Evolutionary conservation across 2,329 filamentous ascomycete genomes (phyloP), one percentile per base, ranked within the genome.

Genomic region (Fonsecaea pugnacius): DNA sequence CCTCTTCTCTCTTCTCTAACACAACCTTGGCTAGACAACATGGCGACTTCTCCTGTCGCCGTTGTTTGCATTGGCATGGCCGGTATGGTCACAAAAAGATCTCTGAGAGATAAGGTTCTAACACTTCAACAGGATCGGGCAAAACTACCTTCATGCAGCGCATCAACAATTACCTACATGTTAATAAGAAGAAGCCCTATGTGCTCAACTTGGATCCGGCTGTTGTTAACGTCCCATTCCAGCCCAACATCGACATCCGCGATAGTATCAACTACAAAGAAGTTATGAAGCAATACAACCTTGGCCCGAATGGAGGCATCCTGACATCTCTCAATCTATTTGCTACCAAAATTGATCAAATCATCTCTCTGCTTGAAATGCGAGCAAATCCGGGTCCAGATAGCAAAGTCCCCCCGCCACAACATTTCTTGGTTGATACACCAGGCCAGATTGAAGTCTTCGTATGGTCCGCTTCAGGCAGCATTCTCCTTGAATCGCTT

Each of bases 91-190:
- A 62, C 51, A 18, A 35, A 4, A 24, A 21, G 18, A 27, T 30
- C 14, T 33, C 43, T 57, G 14, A 35, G 57, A 54, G 35, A 53
- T 33, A 40, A 66, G 9, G 9, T 35, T 53, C 65, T 55, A 51
- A 67, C 62, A 43, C 36, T 2, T 63, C 6, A 43, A 33, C 70
- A 91, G 89, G 95, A 72, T 96, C 92, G 16, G 95, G 95, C 73
- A 99, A 99, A 83, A 99, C 95, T n/a, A 99, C 96, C 0, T 99
- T 99, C 75, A 98, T 99, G 94, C 94, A 98, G 76, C 88, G 95
- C 73, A 95, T 99, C 73, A 97, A 97, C 77, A 90, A 94, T 0
- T 86, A 99, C 75, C 88, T 99, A 3, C 94, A 98, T 75, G 85
- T 85, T 4, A 85, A 93, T 73, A 87, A 89, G 64, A 85, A 89